A percentile compares a stretch with the other conserved stretches of the same genome.
phyloP scores from a whole-genome alignment of 2,329 filamentous ascomycete species.

The Coniochaeta sp. region DNA sequence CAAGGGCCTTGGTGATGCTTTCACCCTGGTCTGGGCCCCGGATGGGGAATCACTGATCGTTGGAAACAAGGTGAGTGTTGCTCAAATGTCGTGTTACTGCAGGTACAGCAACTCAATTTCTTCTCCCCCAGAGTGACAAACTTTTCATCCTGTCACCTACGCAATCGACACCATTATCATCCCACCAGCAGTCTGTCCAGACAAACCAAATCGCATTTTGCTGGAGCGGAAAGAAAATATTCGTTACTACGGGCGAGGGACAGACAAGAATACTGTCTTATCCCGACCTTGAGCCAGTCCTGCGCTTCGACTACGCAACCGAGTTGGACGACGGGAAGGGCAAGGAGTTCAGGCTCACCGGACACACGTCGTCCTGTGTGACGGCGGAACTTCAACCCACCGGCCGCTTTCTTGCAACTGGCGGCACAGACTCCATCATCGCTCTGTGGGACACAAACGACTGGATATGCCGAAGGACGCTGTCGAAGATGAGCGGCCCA shows the following conservation, averaged over 20 bases:
- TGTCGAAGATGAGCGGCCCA: conserved; percentile 61
- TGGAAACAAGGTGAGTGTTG: conserved; percentile 56
- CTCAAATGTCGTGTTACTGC: not conserved
- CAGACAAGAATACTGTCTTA: conserved; percentile 62
- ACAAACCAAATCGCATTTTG: conserved; percentile 70
- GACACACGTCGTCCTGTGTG: conserved; percentile 67
- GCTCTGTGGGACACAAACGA: conserved; percentile 71
- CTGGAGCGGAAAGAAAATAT: conserved; percentile 64
- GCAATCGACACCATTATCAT: conserved; percentile 45
- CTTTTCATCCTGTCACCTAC: conserved; percentile 56
- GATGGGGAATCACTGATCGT: conserved; percentile 63
- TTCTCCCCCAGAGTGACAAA: conserved; percentile 50
- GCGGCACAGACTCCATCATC: conserved; percentile 68
- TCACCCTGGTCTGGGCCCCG: conserved; percentile 67
- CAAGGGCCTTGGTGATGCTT: conserved; percentile 57
- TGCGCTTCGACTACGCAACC: conserved; percentile 32
- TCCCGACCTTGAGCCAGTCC: conserved; percentile 50
- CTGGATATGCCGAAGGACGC: conserved; percentile 67
- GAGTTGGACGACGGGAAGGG: conserved; percentile 27
- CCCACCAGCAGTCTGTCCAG: conserved; percentile 53
- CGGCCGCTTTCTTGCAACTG: conserved; percentile 65
- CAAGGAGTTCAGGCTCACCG: conserved; percentile 55
- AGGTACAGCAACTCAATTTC: not conserved
- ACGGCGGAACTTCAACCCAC: conserved; percentile 63
- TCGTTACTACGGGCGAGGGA: conserved; percentile 65